Evolutionary conservation across 768 basidiomycete genomes (phyloP), one percentile per base, ranked within the genome.

Genomic region (Podaxis rugospora): DNA sequence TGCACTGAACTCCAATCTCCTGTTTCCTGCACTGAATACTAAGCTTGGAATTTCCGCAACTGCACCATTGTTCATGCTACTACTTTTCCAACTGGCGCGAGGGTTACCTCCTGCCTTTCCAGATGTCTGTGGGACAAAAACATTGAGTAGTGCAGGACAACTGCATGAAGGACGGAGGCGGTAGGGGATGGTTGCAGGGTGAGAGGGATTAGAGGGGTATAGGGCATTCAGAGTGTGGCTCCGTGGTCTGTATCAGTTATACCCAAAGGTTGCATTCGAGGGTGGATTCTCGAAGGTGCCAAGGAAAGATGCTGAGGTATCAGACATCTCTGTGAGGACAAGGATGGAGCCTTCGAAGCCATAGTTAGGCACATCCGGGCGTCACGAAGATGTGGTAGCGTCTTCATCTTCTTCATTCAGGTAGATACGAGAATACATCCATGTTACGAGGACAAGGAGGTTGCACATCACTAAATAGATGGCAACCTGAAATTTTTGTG

Each of bases 391-490:
- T 21, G 27, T 59, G 25, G 50, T 7, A 39, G 23, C 2, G 5
- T 51, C 18, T 7, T 59, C 47, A 5, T 50, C 39, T 25, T 42
- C 49, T 9, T 44, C 57, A 4, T 6, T 25, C 4, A 39, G 57
- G n/a, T 40, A 52, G 23, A 51, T 28, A 13, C 57, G 57, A 10
- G 57, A 51, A 51, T 70, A 71, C n/a, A 70, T 37, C 61, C 64
- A 68, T 11, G 68, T 71, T 3, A 66, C 68, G 9, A 69, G 59
- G 44, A 70, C 69, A n/a, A 71, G 66, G 14, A 71, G 60, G 50
- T 71, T 70, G 57, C 66, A 69, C 4, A 67, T 61, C 11, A 66
- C 56, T 11, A 69, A 23, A 0, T 66, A 67, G 32, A 66, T 27
- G 9, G 60, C 61, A 37, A 64, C 50, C 64, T 68, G 27, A 35